These are phyloP conservation scores for Allantophomopsis lycopodina DNA, from an alignment of 2,329 filamentous ascomycete genomes.

Conservation along the genomic window DNA sequence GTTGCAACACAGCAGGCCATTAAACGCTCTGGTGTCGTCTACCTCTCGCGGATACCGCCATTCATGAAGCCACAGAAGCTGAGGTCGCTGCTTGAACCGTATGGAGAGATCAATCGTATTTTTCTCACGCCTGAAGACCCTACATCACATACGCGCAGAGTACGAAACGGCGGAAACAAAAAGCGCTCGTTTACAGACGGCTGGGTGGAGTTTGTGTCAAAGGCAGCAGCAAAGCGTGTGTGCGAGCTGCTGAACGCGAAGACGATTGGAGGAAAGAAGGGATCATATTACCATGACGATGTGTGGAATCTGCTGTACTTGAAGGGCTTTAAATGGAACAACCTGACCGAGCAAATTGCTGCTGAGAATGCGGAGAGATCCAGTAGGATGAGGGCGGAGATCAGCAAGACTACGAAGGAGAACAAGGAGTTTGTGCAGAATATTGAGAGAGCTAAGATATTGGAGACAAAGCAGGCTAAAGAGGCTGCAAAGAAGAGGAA, in stretches of 20 bases:
- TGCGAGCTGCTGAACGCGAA: constrained; percentile 65
- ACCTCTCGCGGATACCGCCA: constrained; percentile 71
- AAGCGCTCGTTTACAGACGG: constrained; percentile 72
- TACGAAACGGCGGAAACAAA: constrained; percentile 67
- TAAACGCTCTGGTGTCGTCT: constrained; percentile 66
- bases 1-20: constrained; percentile 49
- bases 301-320: constrained; percentile 77
- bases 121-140: constrained; percentile 70
- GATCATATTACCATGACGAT: constrained; percentile 72
- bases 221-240: constrained; percentile 63
- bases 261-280: constrained; percentile 73
- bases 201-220: constrained; percentile 72
- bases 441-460: constrained; percentile 67
- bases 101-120: constrained; percentile 63
- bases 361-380: constrained; percentile 70
- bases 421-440: constrained; percentile 73
- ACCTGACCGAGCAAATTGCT: constrained; percentile 64
- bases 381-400: constrained; percentile 64
- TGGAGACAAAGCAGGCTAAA: constrained; percentile 58
- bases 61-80: constrained; percentile 80
- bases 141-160: constrained; percentile 47
- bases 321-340: constrained; percentile 70
- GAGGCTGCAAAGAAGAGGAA: constrained; percentile 29
- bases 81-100: constrained; percentile 59
- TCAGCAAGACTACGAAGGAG: constrained; percentile 61